Evolutionary conservation across 2,329 filamentous ascomycete genomes (phyloP), one percentile per base, ranked within the genome.

Genomic region (Colletotrichum limetticola): DNA sequence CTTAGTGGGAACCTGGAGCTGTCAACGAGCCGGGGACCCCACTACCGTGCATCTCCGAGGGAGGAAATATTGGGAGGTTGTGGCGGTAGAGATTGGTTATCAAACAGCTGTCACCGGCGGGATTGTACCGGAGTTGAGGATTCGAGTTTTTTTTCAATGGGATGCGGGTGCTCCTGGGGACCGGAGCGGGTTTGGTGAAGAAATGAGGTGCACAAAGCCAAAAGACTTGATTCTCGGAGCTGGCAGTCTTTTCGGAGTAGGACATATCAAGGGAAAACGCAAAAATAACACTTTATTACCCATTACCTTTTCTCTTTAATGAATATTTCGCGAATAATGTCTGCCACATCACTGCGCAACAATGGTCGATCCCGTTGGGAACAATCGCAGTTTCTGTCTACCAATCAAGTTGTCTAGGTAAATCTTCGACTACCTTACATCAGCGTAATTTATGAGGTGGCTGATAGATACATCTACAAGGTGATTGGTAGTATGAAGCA

Each of bases 1-100:
- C 46, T 32, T 64, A 58, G 62, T 28, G 62, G 52, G 32, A 68
- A 53, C 52, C 16, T 35, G 32, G 22, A 42, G 37, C 30, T 49
- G 53, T 56, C 53, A 59, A 69, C 58, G 26, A 49, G 70, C 58
- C 58, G 42, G 42, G 49, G 19, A 58, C 66, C 59, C 58, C 69
- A 66, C 69, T 64, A 2, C 22, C 26, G 42, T 72, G 69, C 66
- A 72, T 72, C 53, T 72, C 66, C 53, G 65, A 59, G 65, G 59
- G 30, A 37, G 66, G 59, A 22, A 24, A 24, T 26, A 35, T 37
- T 7, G 28, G 35, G 22, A 35, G 46, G 30, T 35, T 35, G 32
- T 16, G n/a, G 53, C 19, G 19, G 19, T 24, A 69, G 65, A 72
- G 58, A 59, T 64, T 22, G 24, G 64, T 64, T n/a, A 69, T 72